phyloP scores from a whole-genome alignment of 2,329 filamentous ascomycete species.

The Apiospora marii region DNA sequence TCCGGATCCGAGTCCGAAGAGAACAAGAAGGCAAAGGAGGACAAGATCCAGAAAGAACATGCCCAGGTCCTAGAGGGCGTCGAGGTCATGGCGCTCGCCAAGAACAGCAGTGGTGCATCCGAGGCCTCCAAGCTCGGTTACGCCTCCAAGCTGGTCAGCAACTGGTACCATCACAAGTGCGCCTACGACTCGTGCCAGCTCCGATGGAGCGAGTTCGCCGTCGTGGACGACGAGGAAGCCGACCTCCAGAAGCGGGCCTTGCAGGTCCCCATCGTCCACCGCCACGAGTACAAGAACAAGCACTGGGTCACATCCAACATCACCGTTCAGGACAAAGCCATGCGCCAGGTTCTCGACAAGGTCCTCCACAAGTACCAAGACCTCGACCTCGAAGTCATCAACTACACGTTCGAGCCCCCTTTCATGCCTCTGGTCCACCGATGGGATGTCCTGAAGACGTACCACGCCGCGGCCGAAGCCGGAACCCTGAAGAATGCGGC shows the following conservation, averaged over 20 bases:
- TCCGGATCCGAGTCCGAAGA: neutral
- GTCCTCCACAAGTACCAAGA: constrained; percentile 45
- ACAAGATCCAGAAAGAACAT: constrained; percentile 19
- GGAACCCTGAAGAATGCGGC: constrained; percentile 29
- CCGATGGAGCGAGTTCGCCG: constrained; percentile 41
- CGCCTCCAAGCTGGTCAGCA: constrained; percentile 32
- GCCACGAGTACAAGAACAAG: constrained; percentile 36
- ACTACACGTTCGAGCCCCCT: constrained; percentile 44
- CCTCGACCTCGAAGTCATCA: constrained; percentile 42
- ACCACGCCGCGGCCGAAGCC: constrained; percentile 22
- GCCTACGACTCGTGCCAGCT: constrained; percentile 33
- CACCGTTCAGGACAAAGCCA: constrained; percentile 41
- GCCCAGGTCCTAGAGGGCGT: constrained; percentile 27
- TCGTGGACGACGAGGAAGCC: constrained; percentile 38
- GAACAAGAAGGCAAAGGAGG: neutral
- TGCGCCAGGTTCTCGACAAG: constrained; percentile 40
- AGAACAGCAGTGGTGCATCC: constrained; percentile 26
- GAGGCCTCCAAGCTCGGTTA: constrained; percentile 27
- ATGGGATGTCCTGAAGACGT: constrained; percentile 40
- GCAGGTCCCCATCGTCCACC: constrained; percentile 44
- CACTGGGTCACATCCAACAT: constrained; percentile 44
- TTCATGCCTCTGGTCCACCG: constrained; percentile 46
- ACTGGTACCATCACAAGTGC: constrained; percentile 38
- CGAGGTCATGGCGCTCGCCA: constrained; percentile 24
- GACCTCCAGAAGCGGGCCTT: constrained; percentile 35